phyloP scores from a whole-genome alignment of 805 yeast species.

The Sporopachydermia lactativora region DNA sequence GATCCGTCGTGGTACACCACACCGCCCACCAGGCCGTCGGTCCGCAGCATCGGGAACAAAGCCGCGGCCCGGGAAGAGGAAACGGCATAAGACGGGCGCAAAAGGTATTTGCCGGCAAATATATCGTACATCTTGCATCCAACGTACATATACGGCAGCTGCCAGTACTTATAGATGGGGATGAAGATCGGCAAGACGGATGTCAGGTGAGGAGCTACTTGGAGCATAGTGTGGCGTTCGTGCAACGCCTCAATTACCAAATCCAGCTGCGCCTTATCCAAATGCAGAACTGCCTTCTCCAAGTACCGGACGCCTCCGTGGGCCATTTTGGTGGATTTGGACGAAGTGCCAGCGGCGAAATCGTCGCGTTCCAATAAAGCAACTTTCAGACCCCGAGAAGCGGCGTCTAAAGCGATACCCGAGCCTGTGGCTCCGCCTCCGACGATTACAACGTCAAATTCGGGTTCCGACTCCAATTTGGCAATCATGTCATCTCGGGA shows the following conservation, averaged over 20 bases:
- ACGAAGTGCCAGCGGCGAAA: conserved; percentile 86
- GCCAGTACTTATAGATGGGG: conserved; percentile 96
- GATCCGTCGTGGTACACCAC: conserved; percentile 92
- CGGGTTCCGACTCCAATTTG: conserved; percentile 32
- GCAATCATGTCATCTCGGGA: conserved; percentile 37
- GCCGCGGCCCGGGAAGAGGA: conserved; percentile 51
- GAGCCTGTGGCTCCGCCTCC: conserved; percentile 98
- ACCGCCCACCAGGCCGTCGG: conserved; percentile 69
- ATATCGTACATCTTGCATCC: conserved; percentile 89
- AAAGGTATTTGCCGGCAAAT: conserved; percentile 81
- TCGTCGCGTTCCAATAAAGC: conserved; percentile 78
- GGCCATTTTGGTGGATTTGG: conserved; percentile 90
- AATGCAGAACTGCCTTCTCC: conserved; percentile 88
- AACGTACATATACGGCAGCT: conserved; percentile 81
- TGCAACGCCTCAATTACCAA: conserved; percentile 80
- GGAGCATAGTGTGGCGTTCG: conserved; percentile 74
- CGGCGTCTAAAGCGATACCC: conserved; percentile 86
- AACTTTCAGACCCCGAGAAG: conserved; percentile 80
- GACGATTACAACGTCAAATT: conserved; percentile 70
- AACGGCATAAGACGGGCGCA: conserved; percentile 63
- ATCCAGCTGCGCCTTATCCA: conserved; percentile 80
- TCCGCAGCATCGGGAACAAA: conserved; percentile 77
- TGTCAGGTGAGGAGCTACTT: conserved; percentile 87
- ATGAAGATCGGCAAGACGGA: conserved; percentile 82
- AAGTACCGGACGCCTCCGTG: conserved; percentile 95